Conservation (phyloP, 345 rosid species). For the Brassica nigra region DNA sequence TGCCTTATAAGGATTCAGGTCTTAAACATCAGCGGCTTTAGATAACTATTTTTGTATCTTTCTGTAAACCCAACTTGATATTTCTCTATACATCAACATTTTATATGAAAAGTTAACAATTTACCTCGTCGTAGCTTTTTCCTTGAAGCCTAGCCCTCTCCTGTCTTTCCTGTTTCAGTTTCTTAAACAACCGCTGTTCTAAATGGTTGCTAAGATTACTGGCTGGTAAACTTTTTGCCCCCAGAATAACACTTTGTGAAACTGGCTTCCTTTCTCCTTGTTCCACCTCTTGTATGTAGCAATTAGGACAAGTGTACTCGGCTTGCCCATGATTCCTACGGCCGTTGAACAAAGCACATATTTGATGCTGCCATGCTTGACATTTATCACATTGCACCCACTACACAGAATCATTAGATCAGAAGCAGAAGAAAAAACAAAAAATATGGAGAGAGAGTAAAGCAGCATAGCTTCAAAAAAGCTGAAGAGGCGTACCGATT, state of each 20-base stretch:
- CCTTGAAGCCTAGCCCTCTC: constrained; percentile 88
- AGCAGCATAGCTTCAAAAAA: constrained; percentile 11
- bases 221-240: constrained; percentile 93
- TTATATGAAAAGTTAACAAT: not conserved
- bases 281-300: constrained; percentile 86
- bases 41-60: constrained; percentile 2
- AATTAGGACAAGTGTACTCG: constrained; percentile 98
- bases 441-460: not conserved
- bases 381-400: constrained; percentile 99
- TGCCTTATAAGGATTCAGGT: no score
- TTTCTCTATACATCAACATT: constrained; percentile 4
- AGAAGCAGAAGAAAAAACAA: constrained; percentile 5
- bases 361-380: constrained; percentile 99
- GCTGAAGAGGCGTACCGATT: constrained; percentile 68
- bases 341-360: constrained; percentile 94
- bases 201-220: constrained; percentile 93
- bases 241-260: constrained; percentile 89
- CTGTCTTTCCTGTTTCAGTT: constrained; percentile 73
- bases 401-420: constrained; percentile 53
- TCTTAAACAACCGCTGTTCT: constrained; percentile 80
- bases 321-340: constrained; percentile 98
- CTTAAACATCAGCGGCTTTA: no score
- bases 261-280: constrained; percentile 90
- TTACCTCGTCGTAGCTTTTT: constrained; percentile 90
- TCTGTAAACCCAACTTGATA: constrained; percentile 13